phyloP scores from a whole-genome alignment of 208 protist genomes.

The Strigomonas galati region DNA sequence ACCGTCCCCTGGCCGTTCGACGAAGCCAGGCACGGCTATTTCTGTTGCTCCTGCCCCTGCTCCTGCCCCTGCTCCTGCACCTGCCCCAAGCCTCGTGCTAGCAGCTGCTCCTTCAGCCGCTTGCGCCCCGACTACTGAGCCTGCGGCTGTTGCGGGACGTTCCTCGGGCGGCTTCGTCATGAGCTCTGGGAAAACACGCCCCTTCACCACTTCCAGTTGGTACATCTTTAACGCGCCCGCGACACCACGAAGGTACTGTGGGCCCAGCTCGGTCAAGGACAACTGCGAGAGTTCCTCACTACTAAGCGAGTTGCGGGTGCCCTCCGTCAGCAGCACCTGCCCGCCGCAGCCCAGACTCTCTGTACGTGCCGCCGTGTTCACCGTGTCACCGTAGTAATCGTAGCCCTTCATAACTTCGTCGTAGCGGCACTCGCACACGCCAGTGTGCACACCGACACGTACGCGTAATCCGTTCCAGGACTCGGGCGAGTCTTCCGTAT shows the following conservation, averaged over 20 bases:
- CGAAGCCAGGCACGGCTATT: too few species aligned
- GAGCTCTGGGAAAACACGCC: slow-evolving; percentile 7
- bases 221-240: slow-evolving; percentile 16
- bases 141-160: not conserved
- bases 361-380: slow-evolving; percentile 67
- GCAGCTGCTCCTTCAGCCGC: slow-evolving; percentile 10
- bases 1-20: too few species aligned
- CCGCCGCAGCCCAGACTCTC: slow-evolving; percentile 54
- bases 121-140: not conserved
- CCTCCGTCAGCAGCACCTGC: slow-evolving; percentile 28
- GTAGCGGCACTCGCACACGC: slow-evolving; percentile 18
- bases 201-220: slow-evolving; percentile 10
- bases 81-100: not conserved
- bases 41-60: too few species aligned
- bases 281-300: slow-evolving; percentile 8
- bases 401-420: slow-evolving; percentile 30
- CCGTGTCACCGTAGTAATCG: slow-evolving; percentile 75
- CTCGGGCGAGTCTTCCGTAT: not conserved
- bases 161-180: not conserved
- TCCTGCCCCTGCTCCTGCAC: too few species aligned
- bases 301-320: not conserved
- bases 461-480: slow-evolving; percentile 22
- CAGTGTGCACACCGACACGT: slow-evolving; percentile 32
- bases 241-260: slow-evolving; percentile 18
- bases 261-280: slow-evolving; percentile 14